Percentiles rank a stretch among this genome's conserved stretches.
These are phyloP conservation scores for Sicyos baderoa DNA, from an alignment of 306 rosid genomes.

Conservation along the genomic window DNA sequence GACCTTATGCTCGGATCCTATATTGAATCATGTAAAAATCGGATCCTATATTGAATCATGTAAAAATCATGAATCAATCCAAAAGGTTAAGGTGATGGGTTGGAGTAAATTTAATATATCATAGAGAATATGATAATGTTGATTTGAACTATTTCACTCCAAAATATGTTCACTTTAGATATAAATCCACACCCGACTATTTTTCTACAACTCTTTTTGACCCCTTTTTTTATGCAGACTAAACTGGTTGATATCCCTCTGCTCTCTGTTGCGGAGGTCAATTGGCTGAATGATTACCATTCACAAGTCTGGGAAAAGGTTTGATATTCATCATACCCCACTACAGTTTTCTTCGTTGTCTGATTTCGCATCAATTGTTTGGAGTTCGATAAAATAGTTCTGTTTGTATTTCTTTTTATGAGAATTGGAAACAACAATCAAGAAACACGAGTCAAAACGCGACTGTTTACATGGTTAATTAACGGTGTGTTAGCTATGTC, in stretches of 20 bases:
- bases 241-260: conserved; percentile 68
- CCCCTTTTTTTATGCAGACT: conserved; percentile 47
- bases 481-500: no score
- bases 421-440: no score
- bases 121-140: neutral
- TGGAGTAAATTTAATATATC: no score
- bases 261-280: conserved; percentile 58
- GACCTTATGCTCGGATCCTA: no score
- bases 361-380: neutral
- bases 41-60: no score
- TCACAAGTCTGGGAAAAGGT: conserved; percentile 94
- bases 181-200: neutral
- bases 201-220: neutral
- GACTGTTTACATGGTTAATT: no score
- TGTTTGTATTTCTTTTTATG: neutral
- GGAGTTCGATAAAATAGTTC: neutral
- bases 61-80: no score
- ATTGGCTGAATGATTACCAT: conserved; percentile 81
- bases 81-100: no score
- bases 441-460: no score
- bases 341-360: neutral
- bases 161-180: neutral
- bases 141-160: neutral
- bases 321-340: neutral
- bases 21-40: no score